Evolutionary conservation across 805 yeast genomes (phyloP).

Genomic region (Monosporozyma solicola): DNA sequence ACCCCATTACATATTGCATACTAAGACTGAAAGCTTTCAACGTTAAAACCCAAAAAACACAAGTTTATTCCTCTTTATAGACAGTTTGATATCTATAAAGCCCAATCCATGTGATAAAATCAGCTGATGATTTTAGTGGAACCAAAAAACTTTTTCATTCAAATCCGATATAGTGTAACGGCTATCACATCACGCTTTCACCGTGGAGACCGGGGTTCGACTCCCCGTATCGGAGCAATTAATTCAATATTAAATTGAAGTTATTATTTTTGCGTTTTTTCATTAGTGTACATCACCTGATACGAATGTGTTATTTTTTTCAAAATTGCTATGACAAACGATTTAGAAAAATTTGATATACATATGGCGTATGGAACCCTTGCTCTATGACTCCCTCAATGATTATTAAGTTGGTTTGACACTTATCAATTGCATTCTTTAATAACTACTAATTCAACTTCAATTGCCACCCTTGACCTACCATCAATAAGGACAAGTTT

Average conservation of each 20-base stretch:
- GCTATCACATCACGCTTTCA: constrained; percentile 25
- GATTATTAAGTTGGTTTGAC: background rate
- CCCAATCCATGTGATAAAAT: too few species aligned
- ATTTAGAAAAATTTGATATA: background rate
- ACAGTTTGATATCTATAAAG: too few species aligned
- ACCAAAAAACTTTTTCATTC: background rate
- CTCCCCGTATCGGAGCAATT: constrained; percentile 21
- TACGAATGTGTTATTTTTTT: background rate
- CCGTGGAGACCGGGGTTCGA: constrained; percentile 25
- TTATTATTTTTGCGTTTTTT: background rate
- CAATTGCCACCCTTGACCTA: background rate
- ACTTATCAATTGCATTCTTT: background rate
- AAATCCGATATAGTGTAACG: constrained; percentile 24
- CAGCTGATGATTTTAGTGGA: too few species aligned
- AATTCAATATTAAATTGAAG: background rate
- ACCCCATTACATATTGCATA: too few species aligned
- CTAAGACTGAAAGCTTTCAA: too few species aligned
- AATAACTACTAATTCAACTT: background rate
- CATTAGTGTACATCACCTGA: background rate
- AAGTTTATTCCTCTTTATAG: too few species aligned
- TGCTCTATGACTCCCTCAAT: background rate
- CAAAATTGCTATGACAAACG: background rate
- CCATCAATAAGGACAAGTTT: background rate
- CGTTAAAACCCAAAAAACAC: too few species aligned
- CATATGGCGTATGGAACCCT: background rate